Conservation (phyloP, 495 filamentous ascomycete genomes). For the Acidomyces sp. region DNA sequence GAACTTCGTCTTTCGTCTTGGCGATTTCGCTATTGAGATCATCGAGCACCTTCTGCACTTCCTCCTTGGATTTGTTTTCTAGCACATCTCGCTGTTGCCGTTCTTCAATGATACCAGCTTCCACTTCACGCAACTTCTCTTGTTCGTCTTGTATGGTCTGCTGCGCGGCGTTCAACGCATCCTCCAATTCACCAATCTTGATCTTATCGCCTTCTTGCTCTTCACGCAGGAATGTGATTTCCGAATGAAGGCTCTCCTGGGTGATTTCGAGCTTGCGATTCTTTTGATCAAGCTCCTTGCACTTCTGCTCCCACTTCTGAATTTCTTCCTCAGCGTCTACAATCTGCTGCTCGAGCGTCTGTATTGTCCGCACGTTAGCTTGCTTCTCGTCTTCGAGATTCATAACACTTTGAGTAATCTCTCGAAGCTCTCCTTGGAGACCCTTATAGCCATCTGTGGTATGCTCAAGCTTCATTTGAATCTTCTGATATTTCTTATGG, state of each 20-base stretch:
- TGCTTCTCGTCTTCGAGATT: conserved; percentile 69
- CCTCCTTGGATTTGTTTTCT: conserved; percentile 76
- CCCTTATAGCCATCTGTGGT: conserved; percentile 71
- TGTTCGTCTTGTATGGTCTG: conserved; percentile 63
- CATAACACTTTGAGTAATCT: conserved; percentile 71
- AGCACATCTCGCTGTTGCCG: conserved; percentile 75
- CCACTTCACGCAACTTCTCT: conserved; percentile 65
- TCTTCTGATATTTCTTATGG: conserved; percentile 27
- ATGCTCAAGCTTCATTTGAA: conserved; percentile 54
- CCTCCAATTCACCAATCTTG: conserved; percentile 85
- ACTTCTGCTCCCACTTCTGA: conserved; percentile 45
- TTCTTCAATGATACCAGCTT: conserved; percentile 63
- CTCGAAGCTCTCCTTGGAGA: conserved; percentile 80
- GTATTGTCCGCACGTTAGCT: conserved; percentile 26
- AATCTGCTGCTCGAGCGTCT: conserved; percentile 28
- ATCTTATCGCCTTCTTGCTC: conserved; percentile 98
- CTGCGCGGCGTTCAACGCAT: conserved; percentile 59
- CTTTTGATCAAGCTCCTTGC: conserved; percentile 63
- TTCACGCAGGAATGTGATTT: conserved; percentile 89
- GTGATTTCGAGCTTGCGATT: conserved; percentile 75
- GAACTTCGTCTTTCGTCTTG: conserved; percentile 72
- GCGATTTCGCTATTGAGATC: conserved; percentile 74
- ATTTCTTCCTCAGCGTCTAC: conserved; percentile 32
- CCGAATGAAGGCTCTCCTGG: conserved; percentile 79
- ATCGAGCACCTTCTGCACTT: conserved; percentile 66